Conservation (phyloP, 345 rosid species). For the Gossypium turneri region DNA sequence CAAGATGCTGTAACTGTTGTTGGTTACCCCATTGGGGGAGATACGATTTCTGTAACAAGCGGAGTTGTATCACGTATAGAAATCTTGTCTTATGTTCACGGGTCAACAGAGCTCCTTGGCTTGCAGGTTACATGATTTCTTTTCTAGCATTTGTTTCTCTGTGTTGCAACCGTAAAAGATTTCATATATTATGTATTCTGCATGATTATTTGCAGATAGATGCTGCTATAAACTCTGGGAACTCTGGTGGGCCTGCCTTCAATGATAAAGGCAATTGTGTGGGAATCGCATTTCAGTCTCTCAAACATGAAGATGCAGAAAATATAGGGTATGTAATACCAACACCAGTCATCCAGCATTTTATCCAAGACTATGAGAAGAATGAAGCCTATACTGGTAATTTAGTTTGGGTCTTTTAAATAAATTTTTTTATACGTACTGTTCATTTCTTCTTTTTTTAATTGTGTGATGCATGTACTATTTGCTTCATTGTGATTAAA, state of each 20-base stretch:
- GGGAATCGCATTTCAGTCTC: conserved; percentile 78
- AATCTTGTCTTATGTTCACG: conserved; percentile 63
- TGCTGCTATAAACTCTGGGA: conserved; percentile 76
- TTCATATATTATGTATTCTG: not conserved
- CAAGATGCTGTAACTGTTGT: conserved; percentile 82
- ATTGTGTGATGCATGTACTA: not conserved
- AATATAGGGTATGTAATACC: conserved; percentile 75
- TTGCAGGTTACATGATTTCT: conserved; percentile 42
- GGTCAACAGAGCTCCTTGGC: conserved; percentile 69
- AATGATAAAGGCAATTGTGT: conserved; percentile 68
- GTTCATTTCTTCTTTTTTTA: not conserved
- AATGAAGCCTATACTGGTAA: conserved; percentile 66
- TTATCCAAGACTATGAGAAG: conserved; percentile 58
- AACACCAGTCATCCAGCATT: conserved; percentile 65
- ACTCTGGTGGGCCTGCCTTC: conserved; percentile 80
- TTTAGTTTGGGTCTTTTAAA: not conserved
- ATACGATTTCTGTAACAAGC: conserved; percentile 71
- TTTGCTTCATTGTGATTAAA: conserved; percentile 5
- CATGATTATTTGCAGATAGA: conserved; percentile 46
- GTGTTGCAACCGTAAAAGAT: not conserved
- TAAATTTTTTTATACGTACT: not conserved
- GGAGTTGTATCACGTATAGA: conserved; percentile 78
- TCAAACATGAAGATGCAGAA: conserved; percentile 70
- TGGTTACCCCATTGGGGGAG: conserved; percentile 76
- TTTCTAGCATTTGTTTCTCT: conserved; percentile 1